Percentiles rank a stretch among this genome's conserved stretches.
Evolutionary conservation across 2,329 filamentous ascomycete genomes (phyloP).

Genomic region (Colletotrichum euphorbiae): DNA sequence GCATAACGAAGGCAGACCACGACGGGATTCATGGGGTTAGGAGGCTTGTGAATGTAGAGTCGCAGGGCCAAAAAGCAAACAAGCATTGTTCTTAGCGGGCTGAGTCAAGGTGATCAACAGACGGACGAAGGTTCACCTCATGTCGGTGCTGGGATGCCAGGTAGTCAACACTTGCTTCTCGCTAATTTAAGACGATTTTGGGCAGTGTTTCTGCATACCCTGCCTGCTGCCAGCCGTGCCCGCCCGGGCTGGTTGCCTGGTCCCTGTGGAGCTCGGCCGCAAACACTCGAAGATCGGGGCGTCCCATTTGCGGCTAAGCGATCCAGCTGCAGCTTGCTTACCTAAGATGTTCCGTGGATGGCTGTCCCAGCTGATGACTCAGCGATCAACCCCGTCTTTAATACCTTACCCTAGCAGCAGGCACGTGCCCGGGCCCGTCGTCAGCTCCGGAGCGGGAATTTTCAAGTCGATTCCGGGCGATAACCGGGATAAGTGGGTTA

Average conservation of each 20-base stretch:
- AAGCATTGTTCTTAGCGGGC: neutral
- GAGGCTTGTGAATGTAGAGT: neutral
- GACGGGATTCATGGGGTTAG: neutral
- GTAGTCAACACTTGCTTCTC: slow-evolving; percentile 21
- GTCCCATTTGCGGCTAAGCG: neutral
- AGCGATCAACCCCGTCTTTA: too few species aligned
- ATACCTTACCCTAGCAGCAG: neutral
- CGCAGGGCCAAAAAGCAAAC: neutral
- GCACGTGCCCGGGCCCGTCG: slow-evolving; percentile 1
- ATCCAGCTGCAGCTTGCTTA: neutral
- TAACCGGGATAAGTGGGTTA: slow-evolving; percentile 27
- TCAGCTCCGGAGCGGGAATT: slow-evolving; percentile 10
- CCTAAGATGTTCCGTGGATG: neutral
- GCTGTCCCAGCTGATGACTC: too few species aligned
- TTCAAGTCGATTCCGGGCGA: slow-evolving; percentile 22
- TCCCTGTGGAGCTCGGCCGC: slow-evolving; percentile 6
- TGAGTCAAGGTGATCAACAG: neutral
- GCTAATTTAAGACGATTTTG: slow-evolving; percentile 19
- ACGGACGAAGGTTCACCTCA: neutral
- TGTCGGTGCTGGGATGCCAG: slow-evolving; percentile 14
- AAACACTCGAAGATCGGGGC: slow-evolving; percentile 8
- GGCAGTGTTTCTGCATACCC: slow-evolving; percentile 11
- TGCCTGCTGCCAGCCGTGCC: slow-evolving; percentile 3
- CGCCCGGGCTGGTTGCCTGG: neutral
- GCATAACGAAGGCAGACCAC: neutral